Evolutionary conservation across 164 flowering plant species (phyloP), one percentile per base, ranked within the genome.

Genomic region (Nymphaea thermarum): DNA sequence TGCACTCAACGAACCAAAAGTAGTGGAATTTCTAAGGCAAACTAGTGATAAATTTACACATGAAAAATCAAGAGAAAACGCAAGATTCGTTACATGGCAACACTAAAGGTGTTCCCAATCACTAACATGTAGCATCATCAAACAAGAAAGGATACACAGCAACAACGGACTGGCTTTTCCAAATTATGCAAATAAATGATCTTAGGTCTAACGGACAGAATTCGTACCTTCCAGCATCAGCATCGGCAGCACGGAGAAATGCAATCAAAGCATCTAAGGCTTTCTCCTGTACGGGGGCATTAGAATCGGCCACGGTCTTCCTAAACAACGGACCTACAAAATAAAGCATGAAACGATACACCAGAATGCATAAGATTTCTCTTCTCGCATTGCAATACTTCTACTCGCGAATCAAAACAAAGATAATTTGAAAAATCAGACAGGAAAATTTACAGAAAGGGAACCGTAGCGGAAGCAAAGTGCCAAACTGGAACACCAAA

Each of bases 211-310:
- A 6, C 57, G 8, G 57, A 3, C n/a, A 17, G 17, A 17, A 6
- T 41, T 17, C 64, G 43, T 60, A 91, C 99, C 98, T 90, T 51
- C 89, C 96, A 2, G 79, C 90, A 75, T 95, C 99, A 5, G 99
- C 92, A 76, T 95, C 99, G 0, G 97, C 99, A 61, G 93, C 94
- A 81, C 80, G 72, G 44, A 85, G 75, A 70, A 69, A 95, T 1
- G 96, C 85, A 80, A 95, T 87, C 72, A 95, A 75, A 0, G 99
- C 96, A 78, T 95, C 98, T 3, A 95, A 83, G 16, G 97, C 99
- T 78, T 92, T 95, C 82, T 95, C 99, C 66, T 95, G 99, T 6
- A 92, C 98, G 4, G 98, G 98, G 63, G 98, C 96, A 82, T 95
- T 95, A 2, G 98, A 85, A 85, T 95, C 99, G 60, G 94, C 88